phyloP scores from a whole-genome alignment of 306 rosid genomes.

The Parietaria judaica region DNA sequence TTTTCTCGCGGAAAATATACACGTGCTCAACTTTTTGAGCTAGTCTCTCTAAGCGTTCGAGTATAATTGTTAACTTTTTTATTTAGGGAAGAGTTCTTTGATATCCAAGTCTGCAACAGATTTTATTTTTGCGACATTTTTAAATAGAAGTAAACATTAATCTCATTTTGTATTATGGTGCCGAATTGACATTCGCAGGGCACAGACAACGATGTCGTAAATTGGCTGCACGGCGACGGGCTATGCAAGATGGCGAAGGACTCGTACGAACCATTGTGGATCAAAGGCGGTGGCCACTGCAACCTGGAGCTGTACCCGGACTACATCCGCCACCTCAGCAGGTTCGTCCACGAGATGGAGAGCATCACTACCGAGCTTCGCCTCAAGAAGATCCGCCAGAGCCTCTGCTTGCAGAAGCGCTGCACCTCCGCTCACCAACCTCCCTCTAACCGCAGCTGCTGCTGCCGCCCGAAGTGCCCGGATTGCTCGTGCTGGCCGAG shows the following conservation, averaged over 20 bases:
- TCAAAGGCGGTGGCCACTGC: slow-evolving; percentile 97
- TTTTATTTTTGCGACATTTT: too few relatives aligned
- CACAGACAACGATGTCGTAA: slow-evolving; percentile 90
- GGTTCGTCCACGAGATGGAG: slow-evolving; percentile 82
- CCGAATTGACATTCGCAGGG: slow-evolving; percentile 41
- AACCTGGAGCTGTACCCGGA: slow-evolving; percentile 98
- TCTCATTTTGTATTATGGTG: too few relatives aligned
- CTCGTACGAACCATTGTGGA: slow-evolving; percentile 91
- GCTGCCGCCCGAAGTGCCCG: slow-evolving; percentile 29
- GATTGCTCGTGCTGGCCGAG: slow-evolving; percentile 17
- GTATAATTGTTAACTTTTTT: too few relatives aligned
- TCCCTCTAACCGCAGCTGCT: slow-evolving; percentile 30
- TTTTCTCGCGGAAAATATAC: too few relatives aligned
- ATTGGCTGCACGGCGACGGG: slow-evolving; percentile 83
- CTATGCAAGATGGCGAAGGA: slow-evolving; percentile 87
- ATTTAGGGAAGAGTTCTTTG: too few relatives aligned
- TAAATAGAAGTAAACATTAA: too few relatives aligned
- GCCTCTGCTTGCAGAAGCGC: slow-evolving; percentile 21
- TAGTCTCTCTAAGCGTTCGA: too few relatives aligned
- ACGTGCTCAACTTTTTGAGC: too few relatives aligned
- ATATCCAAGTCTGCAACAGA: too few relatives aligned
- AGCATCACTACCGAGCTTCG: slow-evolving; percentile 60
- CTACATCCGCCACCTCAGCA: slow-evolving; percentile 80
- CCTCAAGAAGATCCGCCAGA: slow-evolving; percentile 58
- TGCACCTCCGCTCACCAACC: slow-evolving; percentile 4